Conservation (phyloP, 345 rosid species). For the Anacardium occidentale region DNA sequence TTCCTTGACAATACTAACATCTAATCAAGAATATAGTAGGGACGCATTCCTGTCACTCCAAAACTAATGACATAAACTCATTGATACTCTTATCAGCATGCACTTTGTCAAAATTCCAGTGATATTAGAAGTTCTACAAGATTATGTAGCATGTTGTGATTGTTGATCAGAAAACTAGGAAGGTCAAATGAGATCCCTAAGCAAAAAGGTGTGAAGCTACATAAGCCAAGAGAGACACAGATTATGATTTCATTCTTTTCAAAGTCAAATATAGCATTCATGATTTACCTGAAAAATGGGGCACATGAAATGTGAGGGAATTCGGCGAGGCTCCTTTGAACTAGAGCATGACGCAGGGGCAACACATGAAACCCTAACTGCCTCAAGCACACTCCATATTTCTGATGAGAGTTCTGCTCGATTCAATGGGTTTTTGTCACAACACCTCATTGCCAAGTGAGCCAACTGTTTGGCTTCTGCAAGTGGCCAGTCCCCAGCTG, state of each 20-base stretch:
- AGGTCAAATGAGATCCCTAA: too few relatives aligned
- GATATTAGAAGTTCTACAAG: too few relatives aligned
- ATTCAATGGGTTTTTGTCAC: conserved; percentile 40
- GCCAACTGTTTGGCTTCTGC: conserved; percentile 58
- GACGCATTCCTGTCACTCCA: background rate
- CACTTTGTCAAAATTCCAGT: too few relatives aligned
- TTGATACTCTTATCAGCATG: too few relatives aligned
- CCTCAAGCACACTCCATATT: conserved; percentile 49
- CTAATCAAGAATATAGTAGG: background rate
- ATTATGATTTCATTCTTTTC: background rate
- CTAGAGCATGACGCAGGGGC: conserved; percentile 29
- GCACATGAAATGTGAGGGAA: conserved; percentile 83
- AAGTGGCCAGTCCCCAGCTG: conserved; percentile 79
- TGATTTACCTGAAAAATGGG: conserved; percentile 80
- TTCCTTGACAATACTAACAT: too few relatives aligned
- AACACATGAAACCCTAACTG: conserved; percentile 42
- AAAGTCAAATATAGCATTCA: background rate
- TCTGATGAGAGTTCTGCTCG: conserved; percentile 62
- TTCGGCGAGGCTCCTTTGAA: conserved; percentile 43
- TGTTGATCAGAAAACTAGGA: too few relatives aligned
- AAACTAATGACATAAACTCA: background rate
- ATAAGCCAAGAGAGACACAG: background rate
- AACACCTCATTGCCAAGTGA: conserved; percentile 66
- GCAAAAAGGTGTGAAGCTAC: too few relatives aligned
- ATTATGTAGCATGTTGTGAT: too few relatives aligned